phyloP scores from a whole-genome alignment of 2,329 filamentous ascomycete genomes.

The Didymella keratinophila region DNA sequence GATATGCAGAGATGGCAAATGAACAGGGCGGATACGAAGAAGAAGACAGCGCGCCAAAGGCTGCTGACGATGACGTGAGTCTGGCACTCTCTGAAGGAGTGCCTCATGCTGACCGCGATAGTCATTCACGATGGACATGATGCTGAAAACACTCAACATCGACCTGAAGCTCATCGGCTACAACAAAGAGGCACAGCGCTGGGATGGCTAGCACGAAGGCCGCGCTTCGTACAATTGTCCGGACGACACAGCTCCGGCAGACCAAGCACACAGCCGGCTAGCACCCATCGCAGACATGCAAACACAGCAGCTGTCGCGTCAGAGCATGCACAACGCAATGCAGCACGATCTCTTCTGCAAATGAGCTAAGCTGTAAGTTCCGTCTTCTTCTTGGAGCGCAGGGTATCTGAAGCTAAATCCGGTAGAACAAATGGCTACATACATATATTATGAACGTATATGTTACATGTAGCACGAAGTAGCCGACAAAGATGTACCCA shows the following conservation, averaged over 20 bases:
- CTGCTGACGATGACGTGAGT: constrained; percentile 52
- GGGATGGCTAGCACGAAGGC: constrained; percentile 59
- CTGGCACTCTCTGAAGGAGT: not conserved
- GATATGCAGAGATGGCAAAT: constrained; percentile 51
- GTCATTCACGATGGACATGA: constrained; percentile 74
- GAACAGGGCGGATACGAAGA: constrained; percentile 54
- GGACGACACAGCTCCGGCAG: constrained; percentile 1
- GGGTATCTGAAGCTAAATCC: not conserved
- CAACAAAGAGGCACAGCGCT: constrained; percentile 64
- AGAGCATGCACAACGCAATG: not conserved
- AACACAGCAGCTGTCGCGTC: not conserved
- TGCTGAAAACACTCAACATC: constrained; percentile 71
- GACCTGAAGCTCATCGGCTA: constrained; percentile 70
- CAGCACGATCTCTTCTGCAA: not conserved
- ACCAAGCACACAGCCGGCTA: not conserved
- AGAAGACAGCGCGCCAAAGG: constrained; percentile 35
- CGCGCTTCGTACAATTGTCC: not conserved
- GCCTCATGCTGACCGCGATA: constrained; percentile 24
- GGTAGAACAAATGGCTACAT: not conserved
- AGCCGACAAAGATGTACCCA: constrained; percentile 1
- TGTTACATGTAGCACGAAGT: not conserved
- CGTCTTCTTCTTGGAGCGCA: not conserved
- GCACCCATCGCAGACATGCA: not conserved
- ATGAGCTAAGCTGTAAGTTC: not conserved
- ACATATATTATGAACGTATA: not conserved